Evolutionary conservation across 495 filamentous ascomycete species (phyloP), one percentile per base, ranked within the genome.

Genomic region (Penicillium riverlandense): DNA sequence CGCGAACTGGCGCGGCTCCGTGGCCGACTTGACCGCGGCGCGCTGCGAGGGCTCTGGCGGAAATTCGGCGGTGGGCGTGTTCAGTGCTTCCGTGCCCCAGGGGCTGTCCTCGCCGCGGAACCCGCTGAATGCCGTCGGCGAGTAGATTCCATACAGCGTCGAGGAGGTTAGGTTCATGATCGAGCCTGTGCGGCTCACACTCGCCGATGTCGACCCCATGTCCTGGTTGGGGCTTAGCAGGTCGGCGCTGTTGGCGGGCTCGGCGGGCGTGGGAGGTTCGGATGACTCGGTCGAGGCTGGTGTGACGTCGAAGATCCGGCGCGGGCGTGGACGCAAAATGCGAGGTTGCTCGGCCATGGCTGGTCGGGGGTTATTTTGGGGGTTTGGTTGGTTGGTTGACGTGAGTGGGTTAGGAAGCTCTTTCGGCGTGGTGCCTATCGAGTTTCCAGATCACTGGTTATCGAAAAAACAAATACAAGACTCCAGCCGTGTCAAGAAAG

Each of bases 101-200:
- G 86, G 78, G 34, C 68, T 66, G 38, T 64, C 53, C 32, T 78
- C 79, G 43, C 78, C 75, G 12, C 70, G 69, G 29, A 58, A 62
- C 35, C 61, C 68, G 45, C 72, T 71, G 50, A 73, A 75, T 45
- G 70, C 77, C 4, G 78, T 79, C 11, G 83, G 86, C 9, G 79
- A 76, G 68, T 92, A 97, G 59, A 97, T 98, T 36, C 92, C 92
- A 50, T 82, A 85, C 0, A 97, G 78, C 1, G 92, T 96, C 2
- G 86, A 87, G 11, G 85, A 82, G 27, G 90, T 96, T 40, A 97
- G 76, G 59, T 96, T 95, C 53, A 91, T 75, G 27, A 87, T 74
- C 3, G 90, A 95, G 40, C 81, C 78, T 28, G 83, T 84, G 41
- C 85, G 78, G 58, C 74, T 81, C 35, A 72, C 63, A 32, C 54